A percentile compares a stretch with the other conserved stretches of the same genome.
Evolutionary conservation across 2,329 filamentous ascomycete species (phyloP).

Genomic region (Penicillium sp.): DNA sequence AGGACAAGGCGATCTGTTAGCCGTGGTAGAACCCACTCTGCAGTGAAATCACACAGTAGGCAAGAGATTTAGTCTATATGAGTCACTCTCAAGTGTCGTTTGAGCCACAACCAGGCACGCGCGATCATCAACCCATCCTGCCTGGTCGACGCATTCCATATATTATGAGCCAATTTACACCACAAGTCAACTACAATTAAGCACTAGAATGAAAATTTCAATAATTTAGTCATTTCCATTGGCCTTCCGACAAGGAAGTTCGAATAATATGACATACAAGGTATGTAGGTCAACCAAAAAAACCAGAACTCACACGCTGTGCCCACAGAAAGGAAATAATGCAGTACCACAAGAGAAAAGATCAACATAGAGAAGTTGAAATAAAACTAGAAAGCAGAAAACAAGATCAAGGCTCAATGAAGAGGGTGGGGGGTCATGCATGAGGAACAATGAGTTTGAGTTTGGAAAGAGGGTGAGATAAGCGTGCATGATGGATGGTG

Average conservation of each 20-base stretch:
- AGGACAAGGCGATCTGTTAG: too few relatives aligned
- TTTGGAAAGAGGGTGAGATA: neutral
- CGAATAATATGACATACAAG: slow-evolving; percentile 25
- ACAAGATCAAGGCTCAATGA: slow-evolving; percentile 10
- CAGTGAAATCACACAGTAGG: too few relatives aligned
- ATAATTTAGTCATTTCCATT: slow-evolving; percentile 23
- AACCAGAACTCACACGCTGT: slow-evolving; percentile 32
- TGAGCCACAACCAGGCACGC: too few relatives aligned
- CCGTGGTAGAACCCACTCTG: too few relatives aligned
- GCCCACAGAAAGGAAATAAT: slow-evolving; percentile 23
- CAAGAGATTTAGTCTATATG: too few relatives aligned
- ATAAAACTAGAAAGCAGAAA: slow-evolving; percentile 4
- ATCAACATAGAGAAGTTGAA: neutral
- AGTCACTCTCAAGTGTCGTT: too few relatives aligned
- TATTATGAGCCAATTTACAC: neutral
- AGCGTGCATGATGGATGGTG: slow-evolving; percentile 16
- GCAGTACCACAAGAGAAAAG: slow-evolving; percentile 15
- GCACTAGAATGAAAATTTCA: neutral
- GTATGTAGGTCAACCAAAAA: neutral
- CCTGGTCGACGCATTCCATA: neutral
- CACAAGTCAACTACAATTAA: neutral
- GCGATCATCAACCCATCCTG: too few relatives aligned
- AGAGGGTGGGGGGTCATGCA: slow-evolving; percentile 13
- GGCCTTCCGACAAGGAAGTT: slow-evolving; percentile 12
- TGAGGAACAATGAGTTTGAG: neutral